Evolutionary conservation across 805 yeast genomes (phyloP).

Genomic region (Metschnikowia borealis): DNA sequence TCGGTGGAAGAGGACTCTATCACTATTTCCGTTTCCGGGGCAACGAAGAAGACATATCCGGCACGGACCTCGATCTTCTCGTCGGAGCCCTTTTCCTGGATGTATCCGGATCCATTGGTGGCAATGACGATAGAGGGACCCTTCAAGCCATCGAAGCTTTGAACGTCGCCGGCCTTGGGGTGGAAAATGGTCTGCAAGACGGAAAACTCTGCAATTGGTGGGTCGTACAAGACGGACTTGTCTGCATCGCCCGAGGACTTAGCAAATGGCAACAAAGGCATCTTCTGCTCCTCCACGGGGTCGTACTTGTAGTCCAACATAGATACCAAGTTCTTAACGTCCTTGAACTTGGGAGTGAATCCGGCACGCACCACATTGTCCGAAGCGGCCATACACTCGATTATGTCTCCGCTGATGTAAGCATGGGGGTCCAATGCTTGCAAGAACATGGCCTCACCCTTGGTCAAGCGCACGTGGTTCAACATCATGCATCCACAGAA

Average conservation of each 20-base stretch:
- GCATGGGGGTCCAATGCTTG: constrained; percentile 99
- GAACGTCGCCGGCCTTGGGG: constrained; percentile 42
- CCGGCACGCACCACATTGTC: constrained; percentile 99
- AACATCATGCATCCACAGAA: constrained; percentile 93
- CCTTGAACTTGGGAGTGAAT: constrained; percentile 98
- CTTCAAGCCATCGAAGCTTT: constrained; percentile 55
- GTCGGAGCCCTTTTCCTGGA: constrained; percentile 40
- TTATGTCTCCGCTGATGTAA: constrained; percentile 92
- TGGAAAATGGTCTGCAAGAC: constrained; percentile 79
- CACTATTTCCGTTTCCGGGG: constrained; percentile 67
- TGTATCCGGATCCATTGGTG: constrained; percentile 73
- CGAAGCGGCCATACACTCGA: constrained; percentile 99
- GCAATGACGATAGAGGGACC: constrained; percentile 89
- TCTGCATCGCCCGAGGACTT: constrained; percentile 63
- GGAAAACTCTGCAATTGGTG: constrained; percentile 95
- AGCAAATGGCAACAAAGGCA: constrained; percentile 58
- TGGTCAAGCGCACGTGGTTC: constrained; percentile 75
- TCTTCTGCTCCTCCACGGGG: constrained; percentile 89
- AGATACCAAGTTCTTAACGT: constrained; percentile 80
- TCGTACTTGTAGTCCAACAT: constrained; percentile 89
- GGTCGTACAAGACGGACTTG: constrained; percentile 69
- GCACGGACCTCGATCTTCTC: constrained; percentile 44
- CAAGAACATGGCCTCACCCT: constrained; percentile 95
- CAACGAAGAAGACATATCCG: constrained; percentile 83
- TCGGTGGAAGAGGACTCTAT: constrained; percentile 48